Evolutionary conservation across 805 yeast species (phyloP).

Genomic region (Schizosaccharomyces osmophilus): DNA sequence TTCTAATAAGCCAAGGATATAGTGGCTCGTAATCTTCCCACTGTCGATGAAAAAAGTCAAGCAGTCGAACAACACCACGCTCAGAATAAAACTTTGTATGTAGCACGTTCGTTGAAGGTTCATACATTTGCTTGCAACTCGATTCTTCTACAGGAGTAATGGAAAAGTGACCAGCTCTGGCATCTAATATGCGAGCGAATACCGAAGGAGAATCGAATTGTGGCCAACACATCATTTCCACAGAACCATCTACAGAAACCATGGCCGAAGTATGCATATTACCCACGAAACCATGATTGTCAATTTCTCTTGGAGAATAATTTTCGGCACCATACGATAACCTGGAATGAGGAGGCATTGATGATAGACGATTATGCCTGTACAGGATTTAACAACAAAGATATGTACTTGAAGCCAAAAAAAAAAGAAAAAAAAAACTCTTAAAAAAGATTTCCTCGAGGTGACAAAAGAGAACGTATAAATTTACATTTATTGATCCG

Average conservation of each 20-base stretch:
- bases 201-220: neutral
- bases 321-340: neutral
- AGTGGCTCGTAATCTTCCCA: neutral
- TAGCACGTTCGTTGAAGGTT: neutral
- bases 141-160: neutral
- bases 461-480: too few species aligned
- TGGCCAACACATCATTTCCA: conserved; percentile 2
- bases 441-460: too few species aligned
- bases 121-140: neutral
- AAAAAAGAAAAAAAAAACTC: neutral
- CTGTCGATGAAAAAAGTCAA: conserved; percentile 1
- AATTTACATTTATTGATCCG: too few species aligned
- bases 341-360: neutral
- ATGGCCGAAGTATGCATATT: conserved; percentile 1
- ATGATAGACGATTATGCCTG: neutral
- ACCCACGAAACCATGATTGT: conserved; percentile 1
- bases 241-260: neutral
- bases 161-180: neutral
- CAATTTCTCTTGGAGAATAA: neutral
- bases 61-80: neutral
- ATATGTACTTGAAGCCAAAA: neutral
- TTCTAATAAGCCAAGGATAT: conserved; percentile 1
- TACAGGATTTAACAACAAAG: neutral
- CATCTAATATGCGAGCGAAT: conserved; percentile 1
- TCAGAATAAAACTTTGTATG: conserved; percentile 1